Conservation (phyloP, 169 alveolate genomes). For the Cryptosporidium tyzzeri region DNA sequence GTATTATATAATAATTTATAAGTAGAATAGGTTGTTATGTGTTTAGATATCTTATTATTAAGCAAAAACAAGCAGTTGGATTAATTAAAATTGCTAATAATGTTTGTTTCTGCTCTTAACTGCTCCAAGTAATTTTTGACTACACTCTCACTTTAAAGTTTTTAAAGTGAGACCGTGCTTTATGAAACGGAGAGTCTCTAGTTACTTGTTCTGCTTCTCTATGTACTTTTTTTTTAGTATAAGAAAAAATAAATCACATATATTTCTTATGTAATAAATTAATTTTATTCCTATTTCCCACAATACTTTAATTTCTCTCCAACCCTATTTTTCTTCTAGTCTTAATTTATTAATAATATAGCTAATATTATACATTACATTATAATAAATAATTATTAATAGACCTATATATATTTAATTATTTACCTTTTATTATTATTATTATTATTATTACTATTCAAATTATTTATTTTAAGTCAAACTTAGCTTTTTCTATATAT, state of each 20-base stretch:
- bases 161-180: slow-evolving; percentile 21
- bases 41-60: background rate
- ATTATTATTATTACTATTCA: background rate
- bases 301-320: slow-evolving; percentile 5
- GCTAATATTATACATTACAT: background rate
- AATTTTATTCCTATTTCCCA: slow-evolving; percentile 2
- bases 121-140: slow-evolving; percentile 18
- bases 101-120: slow-evolving; percentile 3
- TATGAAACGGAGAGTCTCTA: slow-evolving; percentile 16
- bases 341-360: background rate
- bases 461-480: background rate
- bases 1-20: background rate
- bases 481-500: background rate
- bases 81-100: background rate
- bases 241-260: slow-evolving; percentile 21
- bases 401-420: background rate
- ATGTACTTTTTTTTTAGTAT: background rate
- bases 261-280: background rate
- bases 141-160: background rate
- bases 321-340: background rate
- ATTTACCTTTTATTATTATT: background rate
- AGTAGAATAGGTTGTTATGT: background rate
- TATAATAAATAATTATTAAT: background rate
- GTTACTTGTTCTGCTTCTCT: slow-evolving; percentile 19
- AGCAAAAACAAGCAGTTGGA: slow-evolving; percentile 20